These are phyloP conservation scores for Heritiera littoralis DNA, from an alignment of 345 rosid species.

Conservation along the genomic window DNA sequence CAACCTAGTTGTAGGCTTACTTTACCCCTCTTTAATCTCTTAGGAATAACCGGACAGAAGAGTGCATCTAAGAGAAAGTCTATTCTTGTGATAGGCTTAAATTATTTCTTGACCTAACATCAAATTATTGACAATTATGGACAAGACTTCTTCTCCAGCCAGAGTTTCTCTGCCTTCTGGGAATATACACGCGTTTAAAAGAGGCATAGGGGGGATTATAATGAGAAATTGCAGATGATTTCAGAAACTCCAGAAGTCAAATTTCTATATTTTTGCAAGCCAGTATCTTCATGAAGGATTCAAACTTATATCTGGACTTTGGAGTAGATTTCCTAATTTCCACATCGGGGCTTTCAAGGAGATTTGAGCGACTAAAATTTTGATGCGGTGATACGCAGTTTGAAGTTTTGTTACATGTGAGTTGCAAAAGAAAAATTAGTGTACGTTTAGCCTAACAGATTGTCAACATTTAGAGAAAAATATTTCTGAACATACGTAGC, in stretches of 20 bases:
- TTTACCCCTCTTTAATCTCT: no score
- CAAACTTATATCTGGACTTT: not conserved
- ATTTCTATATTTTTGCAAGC: no score
- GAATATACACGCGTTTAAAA: not conserved
- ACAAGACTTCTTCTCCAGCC: not conserved
- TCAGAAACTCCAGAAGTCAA: not conserved
- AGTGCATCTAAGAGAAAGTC: not conserved
- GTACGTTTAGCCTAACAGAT: not conserved
- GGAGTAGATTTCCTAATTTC: not conserved
- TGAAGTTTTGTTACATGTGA: not conserved
- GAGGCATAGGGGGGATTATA: not conserved
- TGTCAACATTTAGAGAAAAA: not conserved
- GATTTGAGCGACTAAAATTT: not conserved
- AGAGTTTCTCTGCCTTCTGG: not conserved
- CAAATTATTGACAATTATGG: not conserved
- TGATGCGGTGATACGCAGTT: not conserved
- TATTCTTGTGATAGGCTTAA: not conserved
- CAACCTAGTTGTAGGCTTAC: no score
- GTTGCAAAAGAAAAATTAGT: no score
- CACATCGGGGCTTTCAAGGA: not conserved
- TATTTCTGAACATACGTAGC: not conserved
- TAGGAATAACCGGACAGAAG: no score
- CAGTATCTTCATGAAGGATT: not conserved
- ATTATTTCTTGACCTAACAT: not conserved
- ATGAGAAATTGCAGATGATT: not conserved